Evolutionary conservation across 2,329 filamentous ascomycete genomes (phyloP), one percentile per base, ranked within the genome.

Genomic region (Talaromyces sp.): DNA sequence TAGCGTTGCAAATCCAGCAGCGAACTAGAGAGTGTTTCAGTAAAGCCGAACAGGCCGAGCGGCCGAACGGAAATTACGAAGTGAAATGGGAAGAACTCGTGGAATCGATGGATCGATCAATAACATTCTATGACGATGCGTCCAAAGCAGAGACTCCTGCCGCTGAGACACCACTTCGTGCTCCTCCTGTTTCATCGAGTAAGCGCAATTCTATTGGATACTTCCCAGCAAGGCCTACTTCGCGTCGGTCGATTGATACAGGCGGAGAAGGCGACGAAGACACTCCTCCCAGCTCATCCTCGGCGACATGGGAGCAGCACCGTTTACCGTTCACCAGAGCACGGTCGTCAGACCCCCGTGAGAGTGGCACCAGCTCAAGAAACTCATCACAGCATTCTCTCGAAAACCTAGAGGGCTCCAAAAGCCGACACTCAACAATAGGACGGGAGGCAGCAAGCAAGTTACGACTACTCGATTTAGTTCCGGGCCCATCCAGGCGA

Each of bases 21-120:
- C 76, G 77, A 52, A 80, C 78, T 11, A 76, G 74, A 61, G 78
- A 81, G 58, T 80, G 78, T 59, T 67, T 82, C 22, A 74, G 71
- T 54, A 73, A 73, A 49, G 80, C 80, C 3, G 80, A 81, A 64
- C 77, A 78, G 66, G 80, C 80, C 4, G 80, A 81, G 65, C 73
- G 78, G 42, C 80, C 80, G 11, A 80, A 72, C 62, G 77, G 76
- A 17, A 75, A 70, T 30, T 73, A 80, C 2, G 78, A 81, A 64
- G 67, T 77, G 57, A 80, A 81, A 62, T 82, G 79, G 79, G 78
- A 82, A 65, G 78, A 80, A 65, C 66, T 81, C 33, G 77, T 81
- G 15, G 77, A 78, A 55, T 78, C 80, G 27, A 78, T 81, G 72
- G 79, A 80, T 65, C 74, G 74, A 59, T 70, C 70, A 19, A 70